These are phyloP conservation scores for Ogataea paraovalis DNA, from an alignment of 805 yeast species.

Conservation along the genomic window DNA sequence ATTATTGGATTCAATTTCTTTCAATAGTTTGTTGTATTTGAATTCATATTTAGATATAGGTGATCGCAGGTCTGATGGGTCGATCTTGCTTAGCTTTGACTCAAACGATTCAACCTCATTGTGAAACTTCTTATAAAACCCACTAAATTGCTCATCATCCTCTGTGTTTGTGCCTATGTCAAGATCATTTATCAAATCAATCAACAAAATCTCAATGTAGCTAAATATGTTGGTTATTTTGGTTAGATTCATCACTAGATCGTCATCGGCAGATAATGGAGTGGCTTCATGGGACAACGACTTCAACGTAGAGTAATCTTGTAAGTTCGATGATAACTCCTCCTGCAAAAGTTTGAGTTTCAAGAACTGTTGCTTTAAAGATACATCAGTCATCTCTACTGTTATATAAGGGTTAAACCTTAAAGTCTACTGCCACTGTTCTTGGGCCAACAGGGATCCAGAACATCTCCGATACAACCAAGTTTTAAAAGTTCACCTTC, in stretches of 20 bases:
- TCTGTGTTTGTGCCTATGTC: background rate
- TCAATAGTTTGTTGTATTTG: background rate
- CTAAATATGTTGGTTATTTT: conserved; percentile 12
- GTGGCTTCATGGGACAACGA: conserved; percentile 2
- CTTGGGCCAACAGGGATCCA: background rate
- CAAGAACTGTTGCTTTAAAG: conserved; percentile 17
- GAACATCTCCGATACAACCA: background rate
- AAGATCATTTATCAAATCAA: conserved; percentile 9
- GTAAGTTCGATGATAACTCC: conserved; percentile 12
- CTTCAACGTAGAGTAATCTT: conserved; percentile 16
- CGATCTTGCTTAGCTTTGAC: background rate
- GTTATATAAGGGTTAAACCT: too few relatives aligned
- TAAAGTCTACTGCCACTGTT: too few relatives aligned
- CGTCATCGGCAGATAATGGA: conserved; percentile 9
- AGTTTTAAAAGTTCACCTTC: background rate
- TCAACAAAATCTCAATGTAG: conserved; percentile 13
- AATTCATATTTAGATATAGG: background rate
- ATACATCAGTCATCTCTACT: background rate
- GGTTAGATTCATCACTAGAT: conserved; percentile 8
- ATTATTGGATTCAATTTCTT: background rate
- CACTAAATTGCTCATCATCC: background rate
- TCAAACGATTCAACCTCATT: background rate
- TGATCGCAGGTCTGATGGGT: background rate
- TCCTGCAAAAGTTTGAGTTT: conserved; percentile 16
- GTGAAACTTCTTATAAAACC: background rate